Evolutionary conservation across 805 yeast species (phyloP).

Genomic region (Saccharomycopsis synnaedendra): DNA sequence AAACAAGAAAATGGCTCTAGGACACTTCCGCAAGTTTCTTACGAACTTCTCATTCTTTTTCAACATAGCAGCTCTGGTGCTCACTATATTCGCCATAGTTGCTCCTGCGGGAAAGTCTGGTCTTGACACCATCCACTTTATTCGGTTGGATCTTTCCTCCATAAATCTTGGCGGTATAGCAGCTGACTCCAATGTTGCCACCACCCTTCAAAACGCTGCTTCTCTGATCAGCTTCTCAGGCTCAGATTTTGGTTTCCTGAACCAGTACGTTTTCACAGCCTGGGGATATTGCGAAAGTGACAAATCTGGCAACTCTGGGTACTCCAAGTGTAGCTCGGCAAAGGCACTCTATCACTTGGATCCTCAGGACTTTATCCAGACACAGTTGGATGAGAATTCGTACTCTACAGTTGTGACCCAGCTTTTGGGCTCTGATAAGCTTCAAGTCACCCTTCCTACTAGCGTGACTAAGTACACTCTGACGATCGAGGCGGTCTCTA

Average conservation of each 20-base stretch:
- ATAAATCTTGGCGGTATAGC: conserved; percentile 20
- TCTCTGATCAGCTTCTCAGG: conserved; percentile 11
- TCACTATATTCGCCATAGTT: conserved; percentile 38
- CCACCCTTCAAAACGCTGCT: conserved; percentile 15
- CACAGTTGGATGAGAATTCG: conserved; percentile 18
- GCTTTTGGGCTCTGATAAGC: conserved; percentile 18
- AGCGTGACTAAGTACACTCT: conserved; percentile 34
- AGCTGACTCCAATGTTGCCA: conserved; percentile 15
- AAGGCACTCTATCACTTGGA: conserved; percentile 45
- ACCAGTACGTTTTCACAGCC: conserved; percentile 42
- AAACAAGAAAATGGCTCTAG: conserved; percentile 4
- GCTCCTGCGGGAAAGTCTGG: conserved; percentile 35
- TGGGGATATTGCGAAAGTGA: conserved; percentile 55
- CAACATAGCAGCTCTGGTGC: conserved; percentile 32
- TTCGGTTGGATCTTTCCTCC: conserved; percentile 34
- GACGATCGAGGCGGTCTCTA: conserved; percentile 35
- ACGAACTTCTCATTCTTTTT: conserved; percentile 23
- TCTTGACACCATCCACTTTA: conserved; percentile 33
- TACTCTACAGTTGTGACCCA: conserved; percentile 18
- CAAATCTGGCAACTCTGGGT: conserved; percentile 18
- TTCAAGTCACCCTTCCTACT: conserved; percentile 38
- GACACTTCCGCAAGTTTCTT: conserved; percentile 19
- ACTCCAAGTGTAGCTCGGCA: conserved; percentile 41
- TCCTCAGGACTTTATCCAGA: conserved; percentile 28
- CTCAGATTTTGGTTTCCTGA: conserved; percentile 29